Evolutionary conservation across 352 stramenopile genomes (phyloP).

Genomic region (Globisporangium paddicum): DNA sequence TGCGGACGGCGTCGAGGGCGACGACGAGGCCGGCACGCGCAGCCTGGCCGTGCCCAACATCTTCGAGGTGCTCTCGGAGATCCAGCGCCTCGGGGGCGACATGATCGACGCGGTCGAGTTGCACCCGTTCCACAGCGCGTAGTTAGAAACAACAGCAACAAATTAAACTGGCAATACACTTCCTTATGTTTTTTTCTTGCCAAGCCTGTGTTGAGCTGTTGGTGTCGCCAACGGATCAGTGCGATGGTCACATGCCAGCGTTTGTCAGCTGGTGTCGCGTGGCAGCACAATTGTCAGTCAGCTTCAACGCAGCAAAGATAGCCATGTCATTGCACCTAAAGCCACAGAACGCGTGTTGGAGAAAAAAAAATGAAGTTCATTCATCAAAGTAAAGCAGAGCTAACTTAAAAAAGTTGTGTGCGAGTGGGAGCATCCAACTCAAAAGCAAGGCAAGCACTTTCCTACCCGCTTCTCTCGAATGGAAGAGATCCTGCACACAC

Average conservation of each 20-base stretch:
- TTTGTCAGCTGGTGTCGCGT: background rate
- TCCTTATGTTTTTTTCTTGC: background rate
- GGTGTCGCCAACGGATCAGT: no score
- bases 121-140: slow-evolving; percentile 36
- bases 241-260: no score
- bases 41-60: slow-evolving; percentile 66
- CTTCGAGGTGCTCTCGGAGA: slow-evolving; percentile 72
- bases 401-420: slow-evolving; percentile 35
- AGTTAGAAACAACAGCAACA: background rate
- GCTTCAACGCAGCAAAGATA: slow-evolving; percentile 7
- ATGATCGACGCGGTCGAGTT: slow-evolving; percentile 53
- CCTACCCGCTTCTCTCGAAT: background rate
- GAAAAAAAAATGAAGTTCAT: slow-evolving; percentile 18
- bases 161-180: slow-evolving; percentile 3
- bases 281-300: background rate
- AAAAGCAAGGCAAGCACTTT: background rate
- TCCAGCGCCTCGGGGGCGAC: slow-evolving; percentile 57
- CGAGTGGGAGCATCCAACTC: background rate
- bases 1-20: slow-evolving; percentile 16
- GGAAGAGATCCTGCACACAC: slow-evolving; percentile 8
- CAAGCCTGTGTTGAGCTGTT: background rate
- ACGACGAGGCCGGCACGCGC: slow-evolving; percentile 15
- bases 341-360: background rate
- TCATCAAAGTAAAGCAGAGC: slow-evolving; percentile 37
- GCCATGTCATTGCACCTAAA: no score